Evolutionary conservation across 2,329 filamentous ascomycete species (phyloP).

Genomic region (Epichloe sp.): DNA sequence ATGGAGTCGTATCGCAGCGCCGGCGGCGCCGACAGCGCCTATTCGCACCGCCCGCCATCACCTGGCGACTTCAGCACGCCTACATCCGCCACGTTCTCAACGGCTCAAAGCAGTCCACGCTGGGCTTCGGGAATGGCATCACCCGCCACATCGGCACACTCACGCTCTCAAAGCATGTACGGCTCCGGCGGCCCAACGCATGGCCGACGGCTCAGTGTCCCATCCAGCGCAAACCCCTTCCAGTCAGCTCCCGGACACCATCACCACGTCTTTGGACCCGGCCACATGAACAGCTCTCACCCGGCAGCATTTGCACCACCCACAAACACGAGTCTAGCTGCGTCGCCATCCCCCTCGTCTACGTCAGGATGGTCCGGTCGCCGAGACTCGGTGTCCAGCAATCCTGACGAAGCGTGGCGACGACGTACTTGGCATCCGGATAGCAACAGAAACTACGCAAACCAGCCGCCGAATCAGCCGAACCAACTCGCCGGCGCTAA

Average conservation of each 20-base stretch:
- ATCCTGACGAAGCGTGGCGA: conserved; percentile 63
- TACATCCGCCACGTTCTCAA: conserved; percentile 71
- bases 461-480: conserved; percentile 40
- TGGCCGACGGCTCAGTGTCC: conserved; percentile 68
- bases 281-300: conserved; percentile 42
- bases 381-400: conserved; percentile 49
- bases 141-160: conserved; percentile 56
- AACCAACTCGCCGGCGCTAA: conserved; percentile 68
- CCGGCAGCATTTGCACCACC: conserved; percentile 40
- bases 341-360: conserved; percentile 52
- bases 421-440: conserved; percentile 87
- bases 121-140: conserved; percentile 58
- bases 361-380: conserved; percentile 45
- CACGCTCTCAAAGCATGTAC: conserved; percentile 62
- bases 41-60: conserved; percentile 50
- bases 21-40: conserved; percentile 49
- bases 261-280: conserved; percentile 39
- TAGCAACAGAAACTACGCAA: conserved; percentile 49
- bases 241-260: conserved; percentile 50
- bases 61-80: conserved; percentile 70
- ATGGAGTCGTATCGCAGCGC: conserved; percentile 56
- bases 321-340: conserved; percentile 43
- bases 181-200: conserved; percentile 48
- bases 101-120: conserved; percentile 61
- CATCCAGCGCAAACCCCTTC: conserved; percentile 63